These are phyloP conservation scores for Tetragonia tetragonoides DNA, from an alignment of 148 eudicot genomes.

Conservation along the genomic window DNA sequence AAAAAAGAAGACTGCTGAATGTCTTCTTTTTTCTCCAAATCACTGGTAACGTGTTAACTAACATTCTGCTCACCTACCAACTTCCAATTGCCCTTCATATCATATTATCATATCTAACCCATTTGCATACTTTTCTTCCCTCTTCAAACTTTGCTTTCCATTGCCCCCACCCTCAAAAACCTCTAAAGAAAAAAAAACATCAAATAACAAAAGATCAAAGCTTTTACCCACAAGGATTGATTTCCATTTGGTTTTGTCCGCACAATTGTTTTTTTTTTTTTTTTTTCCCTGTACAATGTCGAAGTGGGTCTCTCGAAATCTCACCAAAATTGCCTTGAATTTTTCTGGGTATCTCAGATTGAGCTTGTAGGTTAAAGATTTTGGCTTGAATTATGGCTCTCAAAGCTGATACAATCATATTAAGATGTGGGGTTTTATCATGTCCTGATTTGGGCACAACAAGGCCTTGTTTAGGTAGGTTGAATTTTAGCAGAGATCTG, in stretches of 20 bases:
- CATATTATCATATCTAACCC: not conserved
- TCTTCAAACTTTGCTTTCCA: not conserved
- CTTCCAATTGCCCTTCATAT: conserved; percentile 14
- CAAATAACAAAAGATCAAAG: not conserved
- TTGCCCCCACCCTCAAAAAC: not conserved
- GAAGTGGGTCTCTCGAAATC: conserved; percentile 28
- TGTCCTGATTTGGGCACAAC: conserved; percentile 35
- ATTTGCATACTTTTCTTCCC: too few relatives aligned
- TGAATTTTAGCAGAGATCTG: conserved; percentile 31
- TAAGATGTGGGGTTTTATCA: conserved; percentile 34
- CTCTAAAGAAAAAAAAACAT: not conserved
- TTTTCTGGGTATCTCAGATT: conserved; percentile 20
- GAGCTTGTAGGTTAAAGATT: conserved; percentile 11
- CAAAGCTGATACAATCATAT: conserved; percentile 33
- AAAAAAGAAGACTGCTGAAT: too few relatives aligned
- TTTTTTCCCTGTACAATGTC: conserved; percentile 24
- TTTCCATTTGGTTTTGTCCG: conserved; percentile 12
- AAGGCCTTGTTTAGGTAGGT: conserved; percentile 20
- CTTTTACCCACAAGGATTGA: conserved; percentile 1
- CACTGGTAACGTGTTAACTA: conserved; percentile 15
- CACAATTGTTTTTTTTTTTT: conserved; percentile 7
- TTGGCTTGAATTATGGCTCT: conserved; percentile 35
- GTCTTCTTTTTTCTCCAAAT: not conserved
- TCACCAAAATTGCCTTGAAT: conserved; percentile 20
- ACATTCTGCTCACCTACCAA: conserved; percentile 30